These are phyloP conservation scores for Mycena maculata DNA, from an alignment of 768 basidiomycete species.

Conservation along the genomic window DNA sequence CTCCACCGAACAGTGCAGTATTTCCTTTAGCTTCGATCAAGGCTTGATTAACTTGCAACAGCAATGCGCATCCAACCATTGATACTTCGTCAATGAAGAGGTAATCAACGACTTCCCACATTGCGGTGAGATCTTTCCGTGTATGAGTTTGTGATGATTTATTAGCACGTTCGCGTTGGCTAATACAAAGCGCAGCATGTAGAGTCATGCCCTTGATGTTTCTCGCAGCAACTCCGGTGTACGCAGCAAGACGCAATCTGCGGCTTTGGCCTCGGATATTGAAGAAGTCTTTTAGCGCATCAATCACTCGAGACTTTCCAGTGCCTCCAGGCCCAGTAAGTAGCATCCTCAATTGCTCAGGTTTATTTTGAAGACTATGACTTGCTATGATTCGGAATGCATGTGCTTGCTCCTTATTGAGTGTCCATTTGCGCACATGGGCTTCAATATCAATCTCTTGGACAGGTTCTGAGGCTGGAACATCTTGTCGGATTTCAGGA, in stretches of 20 bases:
- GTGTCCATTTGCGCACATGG: constrained; percentile 39
- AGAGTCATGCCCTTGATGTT: constrained; percentile 54
- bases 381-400: constrained; percentile 48
- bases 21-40: too few species aligned
- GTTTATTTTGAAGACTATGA: constrained; percentile 34
- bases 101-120: too few species aligned
- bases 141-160: too few species aligned
- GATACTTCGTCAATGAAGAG: too few species aligned
- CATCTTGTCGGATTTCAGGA: constrained; percentile 3
- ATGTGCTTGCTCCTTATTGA: constrained; percentile 48
- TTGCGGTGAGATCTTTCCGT: too few species aligned
- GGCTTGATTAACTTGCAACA: too few species aligned
- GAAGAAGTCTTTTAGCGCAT: constrained; percentile 50
- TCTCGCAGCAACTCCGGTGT: constrained; percentile 53
- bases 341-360: constrained; percentile 46
- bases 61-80: too few species aligned
- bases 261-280: constrained; percentile 26
- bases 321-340: constrained; percentile 54
- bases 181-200: constrained; percentile 45
- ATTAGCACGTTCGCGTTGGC: too few species aligned
- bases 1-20: too few species aligned
- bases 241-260: constrained; percentile 45
- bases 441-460: constrained; percentile 30
- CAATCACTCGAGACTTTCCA: constrained; percentile 55
- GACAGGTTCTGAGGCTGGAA: background rate